These are phyloP conservation scores for Starmerella scarabaei DNA, from an alignment of 805 yeast species.

Conservation along the genomic window DNA sequence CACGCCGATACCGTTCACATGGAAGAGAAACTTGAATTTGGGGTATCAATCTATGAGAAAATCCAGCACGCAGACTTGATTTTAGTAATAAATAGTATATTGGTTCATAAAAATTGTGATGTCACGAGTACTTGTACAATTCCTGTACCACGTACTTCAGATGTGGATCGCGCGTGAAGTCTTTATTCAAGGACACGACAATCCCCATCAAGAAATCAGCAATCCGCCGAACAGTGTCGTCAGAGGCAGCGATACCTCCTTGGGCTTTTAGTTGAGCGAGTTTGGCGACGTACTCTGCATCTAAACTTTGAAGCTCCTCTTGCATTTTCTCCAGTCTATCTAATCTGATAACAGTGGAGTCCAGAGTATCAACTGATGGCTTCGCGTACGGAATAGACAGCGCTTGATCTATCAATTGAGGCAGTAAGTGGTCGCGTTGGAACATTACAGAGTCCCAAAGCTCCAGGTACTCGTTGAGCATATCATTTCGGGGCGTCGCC, in stretches of 20 bases:
- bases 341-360: constrained; percentile 2
- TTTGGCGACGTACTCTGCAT: constrained; percentile 4
- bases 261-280: constrained; percentile 3
- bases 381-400: constrained; percentile 8
- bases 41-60: too few relatives aligned
- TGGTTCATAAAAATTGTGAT: too few relatives aligned
- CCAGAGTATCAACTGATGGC: constrained; percentile 11
- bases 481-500: too few relatives aligned
- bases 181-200: constrained; percentile 8
- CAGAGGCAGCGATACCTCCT: not conserved
- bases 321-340: constrained; percentile 1
- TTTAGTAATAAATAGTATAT: too few relatives aligned
- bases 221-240: constrained; percentile 6
- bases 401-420: constrained; percentile 7
- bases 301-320: constrained; percentile 4
- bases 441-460: constrained; percentile 9
- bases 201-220: constrained; percentile 15
- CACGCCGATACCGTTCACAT: not conserved
- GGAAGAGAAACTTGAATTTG: too few relatives aligned
- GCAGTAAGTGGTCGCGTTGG: constrained; percentile 4
- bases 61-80: too few relatives aligned
- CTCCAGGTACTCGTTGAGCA: constrained; percentile 11
- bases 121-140: too few relatives aligned
- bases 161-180: constrained; percentile 12
- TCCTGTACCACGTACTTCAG: constrained; percentile 12